Percentiles rank a stretch among this genome's conserved stretches.
phyloP scores from a whole-genome alignment of 2,329 filamentous ascomycete species.

The Trichoderma koningiopsis region DNA sequence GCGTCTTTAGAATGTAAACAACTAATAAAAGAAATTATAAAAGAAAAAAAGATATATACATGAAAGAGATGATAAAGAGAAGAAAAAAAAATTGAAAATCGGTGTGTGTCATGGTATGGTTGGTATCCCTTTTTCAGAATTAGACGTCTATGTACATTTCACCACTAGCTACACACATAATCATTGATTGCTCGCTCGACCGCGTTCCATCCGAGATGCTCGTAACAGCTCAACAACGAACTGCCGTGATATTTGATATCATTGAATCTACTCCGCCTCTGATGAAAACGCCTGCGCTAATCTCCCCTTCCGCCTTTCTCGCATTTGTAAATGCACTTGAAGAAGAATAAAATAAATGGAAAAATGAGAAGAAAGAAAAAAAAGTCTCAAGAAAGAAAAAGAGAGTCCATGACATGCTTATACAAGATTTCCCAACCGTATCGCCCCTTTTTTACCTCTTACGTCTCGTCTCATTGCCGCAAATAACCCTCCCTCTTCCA shows the following conservation, averaged over 20 bases:
- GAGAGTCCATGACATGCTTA: constrained; percentile 29
- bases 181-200: not conserved
- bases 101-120: not conserved
- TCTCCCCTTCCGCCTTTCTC: constrained; percentile 32
- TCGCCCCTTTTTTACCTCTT: constrained; percentile 25
- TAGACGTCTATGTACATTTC: constrained; percentile 9
- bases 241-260: constrained; percentile 19
- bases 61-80: not conserved
- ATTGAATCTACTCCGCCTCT: constrained; percentile 32
- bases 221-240: not conserved
- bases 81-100: not conserved
- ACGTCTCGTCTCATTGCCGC: constrained; percentile 24
- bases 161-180: not conserved
- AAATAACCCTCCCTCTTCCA: constrained; percentile 3
- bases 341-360: constrained; percentile 25
- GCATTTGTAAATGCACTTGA: constrained; percentile 33
- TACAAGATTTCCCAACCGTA: constrained; percentile 34
- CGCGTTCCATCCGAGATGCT: constrained; percentile 8
- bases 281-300: constrained; percentile 36
- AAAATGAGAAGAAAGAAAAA: constrained; percentile 5
- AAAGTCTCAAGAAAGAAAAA: constrained; percentile 25
- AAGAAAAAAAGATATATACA: not conserved
- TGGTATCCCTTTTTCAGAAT: not conserved
- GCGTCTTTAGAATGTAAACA: constrained; percentile 77
- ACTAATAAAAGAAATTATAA: not conserved